Percentiles rank a stretch among this genome's conserved stretches.
These are phyloP conservation scores for Dactylellina parvicollis DNA, from an alignment of 2,329 filamentous ascomycete species.

Conservation along the genomic window DNA sequence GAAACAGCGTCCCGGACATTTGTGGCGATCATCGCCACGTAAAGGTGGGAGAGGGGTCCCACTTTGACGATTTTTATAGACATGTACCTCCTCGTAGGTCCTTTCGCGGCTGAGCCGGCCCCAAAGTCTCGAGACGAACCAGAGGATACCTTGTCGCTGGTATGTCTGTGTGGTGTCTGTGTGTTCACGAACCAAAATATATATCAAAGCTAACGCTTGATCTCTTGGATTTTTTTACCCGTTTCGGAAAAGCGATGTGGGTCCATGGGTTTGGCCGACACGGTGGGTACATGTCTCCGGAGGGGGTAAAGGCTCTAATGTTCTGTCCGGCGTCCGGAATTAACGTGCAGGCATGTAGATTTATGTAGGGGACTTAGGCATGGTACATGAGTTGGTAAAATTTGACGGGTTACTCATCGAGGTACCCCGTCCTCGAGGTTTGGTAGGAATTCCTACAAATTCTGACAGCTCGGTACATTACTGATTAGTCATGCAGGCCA, in stretches of 20 bases:
- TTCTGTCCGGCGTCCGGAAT: conserved; percentile 25
- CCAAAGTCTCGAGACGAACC: background rate
- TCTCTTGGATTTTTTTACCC: conserved; percentile 21
- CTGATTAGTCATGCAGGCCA: conserved; percentile 29
- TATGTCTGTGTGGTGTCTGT: background rate
- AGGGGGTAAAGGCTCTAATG: background rate
- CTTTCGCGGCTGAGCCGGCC: conserved; percentile 40
- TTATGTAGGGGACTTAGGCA: conserved; percentile 32
- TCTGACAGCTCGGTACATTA: conserved; percentile 5
- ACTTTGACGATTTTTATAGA: conserved; percentile 6
- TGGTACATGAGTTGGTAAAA: conserved; percentile 20
- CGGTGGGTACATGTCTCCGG: background rate
- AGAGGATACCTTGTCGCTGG: background rate
- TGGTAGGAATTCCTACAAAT: conserved; percentile 35
- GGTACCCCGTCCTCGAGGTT: conserved; percentile 6
- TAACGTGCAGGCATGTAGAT: conserved; percentile 10
- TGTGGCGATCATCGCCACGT: conserved; percentile 11
- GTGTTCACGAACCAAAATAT: background rate
- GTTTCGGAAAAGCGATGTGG: conserved; percentile 31
- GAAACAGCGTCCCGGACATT: background rate
- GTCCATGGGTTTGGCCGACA: conserved; percentile 23
- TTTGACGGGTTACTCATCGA: conserved; percentile 38
- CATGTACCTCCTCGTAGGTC: background rate
- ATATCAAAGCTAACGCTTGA: background rate
- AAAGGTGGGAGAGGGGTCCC: conserved; percentile 6